Base-by-base conservation (phyloP, 352 stramenopile genomes). In the Peronospora belbahrii region DNA sequence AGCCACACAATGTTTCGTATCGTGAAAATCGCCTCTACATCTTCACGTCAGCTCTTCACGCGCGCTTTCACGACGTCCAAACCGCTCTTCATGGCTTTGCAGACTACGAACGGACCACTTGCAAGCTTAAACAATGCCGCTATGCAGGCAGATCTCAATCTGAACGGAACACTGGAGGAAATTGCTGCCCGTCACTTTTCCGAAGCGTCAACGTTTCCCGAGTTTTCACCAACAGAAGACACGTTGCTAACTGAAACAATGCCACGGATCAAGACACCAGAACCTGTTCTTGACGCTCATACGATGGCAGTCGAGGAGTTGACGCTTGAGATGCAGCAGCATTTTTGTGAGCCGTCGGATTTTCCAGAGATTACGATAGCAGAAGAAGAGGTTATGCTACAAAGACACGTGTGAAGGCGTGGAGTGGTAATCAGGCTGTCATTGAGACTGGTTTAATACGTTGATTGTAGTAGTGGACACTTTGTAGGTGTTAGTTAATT, bases 291-390 rank as follows among this genome's bases (percentile, higher is more conserved):
- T 44, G 46, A 65, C 15, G 51, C 52, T n/a, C 51, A 72, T 20
- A 52, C 43, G 4, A 47, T 54, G 4, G 67, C 62, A 11, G 66
- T 76, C 25, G 46, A 66, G 8, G 47, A 76, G 36, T 39, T 85
- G 14, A 59, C 67, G 22, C 39, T 43, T 30, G 50, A 70, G 25
- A 72, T 80, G 36, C 41, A 67, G 33, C 28, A 40, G 20, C 25
- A 56, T 36, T 88, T 85, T 50, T 86, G 65, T 13, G 65, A 78
- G 52, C 56, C 71, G 11, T 82, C 77, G 9, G 74, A 86, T 51
- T 86, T 84, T 45, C 74, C 74, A 0, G 77, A 88, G 47, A 66
- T 61, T 15, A 50, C 52, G 11, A 51, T 62, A 10, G 56, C 56
- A 1, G 46, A 81, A 36, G 72, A 88, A 23, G 77, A 86, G 31